Percentiles rank a stretch among this genome's conserved stretches.
Evolutionary conservation across 2,329 filamentous ascomycete species (phyloP).

Genomic region (Didymella lethalis): DNA sequence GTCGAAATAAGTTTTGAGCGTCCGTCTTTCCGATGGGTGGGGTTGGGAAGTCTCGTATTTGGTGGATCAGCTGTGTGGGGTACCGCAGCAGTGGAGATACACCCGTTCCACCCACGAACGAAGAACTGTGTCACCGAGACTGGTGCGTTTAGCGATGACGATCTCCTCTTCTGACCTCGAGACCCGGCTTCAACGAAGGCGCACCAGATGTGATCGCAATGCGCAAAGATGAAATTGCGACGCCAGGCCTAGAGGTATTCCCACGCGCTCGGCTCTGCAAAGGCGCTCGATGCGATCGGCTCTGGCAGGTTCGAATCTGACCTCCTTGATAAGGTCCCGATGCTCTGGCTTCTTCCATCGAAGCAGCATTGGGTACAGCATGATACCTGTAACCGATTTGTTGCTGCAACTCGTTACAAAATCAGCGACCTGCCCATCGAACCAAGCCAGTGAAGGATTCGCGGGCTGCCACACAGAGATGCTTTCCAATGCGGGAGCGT

Average conservation of each 20-base stretch:
- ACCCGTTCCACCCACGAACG: background rate
- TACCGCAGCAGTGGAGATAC: background rate
- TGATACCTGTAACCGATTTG: constrained; percentile 29
- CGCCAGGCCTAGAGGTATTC: constrained; percentile 34
- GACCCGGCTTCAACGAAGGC: constrained; percentile 6
- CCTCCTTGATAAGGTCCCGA: constrained; percentile 36
- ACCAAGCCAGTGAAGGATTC: constrained; percentile 34
- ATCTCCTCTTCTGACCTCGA: background rate
- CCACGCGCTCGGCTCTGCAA: constrained; percentile 29
- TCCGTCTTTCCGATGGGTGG: background rate
- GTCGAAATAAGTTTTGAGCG: background rate
- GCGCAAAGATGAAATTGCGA: constrained; percentile 36
- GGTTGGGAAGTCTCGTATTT: background rate
- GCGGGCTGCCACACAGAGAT: constrained; percentile 41
- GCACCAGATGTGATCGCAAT: constrained; percentile 25
- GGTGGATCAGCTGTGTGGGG: constrained; percentile 9
- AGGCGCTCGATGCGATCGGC: constrained; percentile 18
- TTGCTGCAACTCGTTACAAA: constrained; percentile 38
- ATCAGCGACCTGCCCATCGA: constrained; percentile 33
- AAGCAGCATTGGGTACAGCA: constrained; percentile 36
- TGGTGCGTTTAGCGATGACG: background rate
- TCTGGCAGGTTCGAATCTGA: constrained; percentile 26
- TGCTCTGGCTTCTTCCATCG: constrained; percentile 32
- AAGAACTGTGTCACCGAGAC: background rate
- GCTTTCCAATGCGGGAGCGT: constrained; percentile 28